phyloP scores from a whole-genome alignment of 2,329 filamentous ascomycete species.

The Xylaria sp. region DNA sequence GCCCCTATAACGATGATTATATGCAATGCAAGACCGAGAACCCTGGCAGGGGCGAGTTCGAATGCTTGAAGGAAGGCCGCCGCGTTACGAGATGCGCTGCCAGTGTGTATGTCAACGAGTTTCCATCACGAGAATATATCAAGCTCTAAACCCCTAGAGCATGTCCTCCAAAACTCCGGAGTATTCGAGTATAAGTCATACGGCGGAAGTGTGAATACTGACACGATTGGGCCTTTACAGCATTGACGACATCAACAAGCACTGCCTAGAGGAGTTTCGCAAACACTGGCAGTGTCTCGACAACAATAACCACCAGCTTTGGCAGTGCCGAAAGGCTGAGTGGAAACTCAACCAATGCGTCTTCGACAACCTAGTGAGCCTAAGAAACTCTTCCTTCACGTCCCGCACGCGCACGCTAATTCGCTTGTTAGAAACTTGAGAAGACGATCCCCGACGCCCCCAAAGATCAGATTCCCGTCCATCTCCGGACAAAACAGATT shows the following conservation, averaged over 20 bases:
- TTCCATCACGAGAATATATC: background rate
- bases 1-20: constrained; percentile 96
- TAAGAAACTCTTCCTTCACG: background rate
- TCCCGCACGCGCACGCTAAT: constrained; percentile 21
- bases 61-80: constrained; percentile 95
- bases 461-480: constrained; percentile 71
- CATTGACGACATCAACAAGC: constrained; percentile 93
- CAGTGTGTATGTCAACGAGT: constrained; percentile 77
- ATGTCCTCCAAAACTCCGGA: background rate
- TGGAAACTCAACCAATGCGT: constrained; percentile 94
- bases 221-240: constrained; percentile 50
- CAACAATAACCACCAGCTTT: constrained; percentile 96
- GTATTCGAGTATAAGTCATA: background rate
- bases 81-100: constrained; percentile 95
- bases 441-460: constrained; percentile 80
- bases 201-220: background rate
- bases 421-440: constrained; percentile 70
- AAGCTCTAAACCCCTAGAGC: background rate
- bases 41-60: constrained; percentile 86
- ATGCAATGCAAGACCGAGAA: constrained; percentile 99
- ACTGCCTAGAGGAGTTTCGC: constrained; percentile 89
- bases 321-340: constrained; percentile 90
- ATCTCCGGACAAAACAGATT: constrained; percentile 70
- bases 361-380: constrained; percentile 85
- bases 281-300: constrained; percentile 95